Evolutionary conservation across 2,329 filamentous ascomycete genomes (phyloP).

Genomic region (Chalara sp.): DNA sequence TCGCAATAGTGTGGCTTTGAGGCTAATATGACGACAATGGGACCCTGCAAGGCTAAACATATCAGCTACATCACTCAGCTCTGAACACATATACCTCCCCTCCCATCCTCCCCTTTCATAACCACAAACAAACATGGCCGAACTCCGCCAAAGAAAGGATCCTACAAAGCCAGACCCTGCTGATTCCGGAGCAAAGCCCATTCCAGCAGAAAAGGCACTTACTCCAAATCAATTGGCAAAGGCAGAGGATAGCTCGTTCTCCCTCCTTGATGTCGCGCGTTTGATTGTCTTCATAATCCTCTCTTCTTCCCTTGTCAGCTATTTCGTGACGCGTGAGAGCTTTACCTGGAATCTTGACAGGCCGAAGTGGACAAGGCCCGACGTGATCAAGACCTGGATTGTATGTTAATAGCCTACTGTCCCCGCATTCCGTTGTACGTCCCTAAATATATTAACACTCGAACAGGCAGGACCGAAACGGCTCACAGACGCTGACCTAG

Average conservation of each 20-base stretch:
- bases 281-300: constrained; percentile 20
- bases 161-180: constrained; percentile 2
- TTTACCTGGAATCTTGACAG: constrained; percentile 22
- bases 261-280: constrained; percentile 19
- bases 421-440: no score
- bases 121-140: no score
- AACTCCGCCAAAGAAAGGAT: not conserved
- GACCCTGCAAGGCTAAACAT: no score
- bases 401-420: constrained; percentile 8
- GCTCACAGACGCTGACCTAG: constrained; percentile 70
- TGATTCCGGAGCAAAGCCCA: constrained; percentile 1
- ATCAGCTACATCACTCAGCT: no score
- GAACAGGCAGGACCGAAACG: constrained; percentile 50
- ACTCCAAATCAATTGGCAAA: constrained; percentile 10
- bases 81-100: no score
- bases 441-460: no score
- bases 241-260: constrained; percentile 19
- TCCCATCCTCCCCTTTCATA: no score
- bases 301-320: constrained; percentile 16
- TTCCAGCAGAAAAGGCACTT: not conserved
- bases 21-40: no score
- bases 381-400: constrained; percentile 18
- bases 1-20: no score
- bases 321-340: constrained; percentile 24
- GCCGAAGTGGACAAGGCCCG: constrained; percentile 18